Percentiles rank a stretch among this genome's conserved stretches.
Evolutionary conservation across 2,329 filamentous ascomycete genomes (phyloP).

Genomic region (Alternaria viburni): DNA sequence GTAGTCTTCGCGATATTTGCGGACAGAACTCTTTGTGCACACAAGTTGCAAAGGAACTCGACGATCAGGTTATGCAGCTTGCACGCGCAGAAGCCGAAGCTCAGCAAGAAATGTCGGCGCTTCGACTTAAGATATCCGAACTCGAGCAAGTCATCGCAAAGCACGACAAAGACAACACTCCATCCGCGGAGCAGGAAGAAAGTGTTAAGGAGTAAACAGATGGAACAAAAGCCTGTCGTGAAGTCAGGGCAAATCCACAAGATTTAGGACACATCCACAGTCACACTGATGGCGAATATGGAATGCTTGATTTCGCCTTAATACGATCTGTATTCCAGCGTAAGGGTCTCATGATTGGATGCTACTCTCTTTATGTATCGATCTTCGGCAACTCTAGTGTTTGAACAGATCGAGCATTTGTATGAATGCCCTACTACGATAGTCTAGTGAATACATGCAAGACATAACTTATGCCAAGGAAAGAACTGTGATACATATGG

Average conservation of each 20-base stretch:
- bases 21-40: background rate
- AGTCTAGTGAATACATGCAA: background rate
- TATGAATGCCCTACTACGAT: background rate
- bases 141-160: background rate
- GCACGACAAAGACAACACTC: background rate
- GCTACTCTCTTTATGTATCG: background rate
- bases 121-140: background rate
- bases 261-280: background rate
- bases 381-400: background rate
- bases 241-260: background rate
- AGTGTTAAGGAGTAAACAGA: background rate
- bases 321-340: background rate
- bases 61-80: background rate
- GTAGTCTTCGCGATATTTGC: background rate
- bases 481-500: background rate
- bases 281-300: background rate
- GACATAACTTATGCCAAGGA: background rate
- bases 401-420: background rate
- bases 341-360: background rate
- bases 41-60: background rate
- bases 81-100: background rate
- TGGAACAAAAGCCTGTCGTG: background rate
- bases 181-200: background rate
- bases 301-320: background rate
- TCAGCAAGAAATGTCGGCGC: background rate